Evolutionary conservation across 768 basidiomycete species (phyloP).

Genomic region (Mycena capillaripes): DNA sequence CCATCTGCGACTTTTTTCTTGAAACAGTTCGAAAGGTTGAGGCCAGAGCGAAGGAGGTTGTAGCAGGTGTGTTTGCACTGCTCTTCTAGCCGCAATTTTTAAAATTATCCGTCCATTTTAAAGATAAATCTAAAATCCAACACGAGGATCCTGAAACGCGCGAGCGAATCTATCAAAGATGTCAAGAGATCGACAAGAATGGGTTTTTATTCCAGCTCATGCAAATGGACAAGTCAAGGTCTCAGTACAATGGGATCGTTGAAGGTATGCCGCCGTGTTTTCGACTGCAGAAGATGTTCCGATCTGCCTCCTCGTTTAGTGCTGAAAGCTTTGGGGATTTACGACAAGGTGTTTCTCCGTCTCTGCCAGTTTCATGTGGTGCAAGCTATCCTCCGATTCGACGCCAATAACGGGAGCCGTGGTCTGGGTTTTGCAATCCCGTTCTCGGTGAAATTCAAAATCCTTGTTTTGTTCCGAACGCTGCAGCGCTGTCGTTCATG

Average conservation of each 20-base stretch:
- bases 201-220: conserved; percentile 14
- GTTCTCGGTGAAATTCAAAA: background rate
- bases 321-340: too few relatives aligned
- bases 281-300: too few relatives aligned
- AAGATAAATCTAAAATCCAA: background rate
- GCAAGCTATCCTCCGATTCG: background rate
- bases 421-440: conserved; percentile 17
- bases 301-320: too few relatives aligned
- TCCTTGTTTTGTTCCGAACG: conserved; percentile 3
- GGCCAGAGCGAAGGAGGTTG: background rate
- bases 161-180: background rate
- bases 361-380: conserved; percentile 27
- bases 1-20: background rate
- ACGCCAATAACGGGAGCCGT: background rate
- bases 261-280: conserved; percentile 9
- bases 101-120: too few relatives aligned
- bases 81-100: too few relatives aligned
- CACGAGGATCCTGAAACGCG: background rate
- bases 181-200: background rate
- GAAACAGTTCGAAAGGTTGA: background rate
- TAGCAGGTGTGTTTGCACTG: background rate
- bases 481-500: conserved; percentile 13
- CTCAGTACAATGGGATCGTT: background rate
- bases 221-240: conserved; percentile 9
- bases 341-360: background rate